phyloP scores from a whole-genome alignment of 1,284 basidiomycete species.

The Malassezia nana region DNA sequence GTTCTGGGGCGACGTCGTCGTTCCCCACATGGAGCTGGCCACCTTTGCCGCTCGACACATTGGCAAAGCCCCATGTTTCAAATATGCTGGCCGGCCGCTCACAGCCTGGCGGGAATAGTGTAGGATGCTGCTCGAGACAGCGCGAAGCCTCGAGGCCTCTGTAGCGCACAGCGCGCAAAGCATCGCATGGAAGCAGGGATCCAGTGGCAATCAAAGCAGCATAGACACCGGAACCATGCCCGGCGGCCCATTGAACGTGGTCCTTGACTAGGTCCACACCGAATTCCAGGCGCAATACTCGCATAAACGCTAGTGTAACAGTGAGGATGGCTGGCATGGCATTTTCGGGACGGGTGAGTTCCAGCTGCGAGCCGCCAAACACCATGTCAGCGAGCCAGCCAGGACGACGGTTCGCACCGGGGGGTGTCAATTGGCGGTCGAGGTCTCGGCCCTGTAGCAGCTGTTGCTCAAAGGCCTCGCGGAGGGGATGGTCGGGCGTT shows the following conservation, averaged over 20 bases:
- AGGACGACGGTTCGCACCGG: conserved; percentile 12
- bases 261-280: conserved; percentile 34
- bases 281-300: conserved; percentile 40
- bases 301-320: conserved; percentile 38
- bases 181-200: conserved; percentile 29
- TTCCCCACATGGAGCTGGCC: not conserved
- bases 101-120: conserved; percentile 40
- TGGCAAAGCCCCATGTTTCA: conserved; percentile 47
- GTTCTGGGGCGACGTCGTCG: not conserved
- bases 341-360: conserved; percentile 41
- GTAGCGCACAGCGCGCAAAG: conserved; percentile 35
- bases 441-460: conserved; percentile 26
- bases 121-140: conserved; percentile 28
- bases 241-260: conserved; percentile 34
- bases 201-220: conserved; percentile 37
- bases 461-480: conserved; percentile 35
- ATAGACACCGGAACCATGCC: conserved; percentile 43
- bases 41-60: conserved; percentile 34
- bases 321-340: conserved; percentile 42
- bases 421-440: conserved; percentile 20
- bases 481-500: conserved; percentile 14
- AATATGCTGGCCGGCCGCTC: conserved; percentile 37
- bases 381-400: conserved; percentile 38
- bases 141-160: conserved; percentile 34
- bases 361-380: conserved; percentile 43